phyloP scores from a whole-genome alignment of 1,284 basidiomycete genomes.

The Kwoniella shivajii region DNA sequence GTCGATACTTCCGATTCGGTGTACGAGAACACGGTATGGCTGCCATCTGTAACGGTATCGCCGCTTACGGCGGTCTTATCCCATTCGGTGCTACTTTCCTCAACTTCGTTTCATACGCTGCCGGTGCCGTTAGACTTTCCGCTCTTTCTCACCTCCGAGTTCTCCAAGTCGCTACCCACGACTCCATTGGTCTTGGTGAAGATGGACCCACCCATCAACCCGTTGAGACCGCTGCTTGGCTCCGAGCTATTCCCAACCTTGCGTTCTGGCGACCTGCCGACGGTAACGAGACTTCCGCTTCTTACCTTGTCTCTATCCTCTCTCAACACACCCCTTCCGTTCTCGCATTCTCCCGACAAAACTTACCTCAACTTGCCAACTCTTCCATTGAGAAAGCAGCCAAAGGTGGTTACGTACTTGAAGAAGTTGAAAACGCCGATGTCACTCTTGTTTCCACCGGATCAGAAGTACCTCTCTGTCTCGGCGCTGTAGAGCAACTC shows the following conservation, averaged over 20 bases:
- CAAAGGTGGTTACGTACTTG: conserved; percentile 86
- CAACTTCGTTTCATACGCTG: conserved; percentile 94
- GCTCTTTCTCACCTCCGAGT: conserved; percentile 87
- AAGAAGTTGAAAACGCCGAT: conserved; percentile 71
- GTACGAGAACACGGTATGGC: conserved; percentile 98
- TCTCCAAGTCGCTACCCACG: conserved; percentile 71
- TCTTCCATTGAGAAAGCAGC: conserved; percentile 81
- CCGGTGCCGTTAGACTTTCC: conserved; percentile 85
- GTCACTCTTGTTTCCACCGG: conserved; percentile 87
- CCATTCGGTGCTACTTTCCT: conserved; percentile 88
- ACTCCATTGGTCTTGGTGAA: conserved; percentile 86
- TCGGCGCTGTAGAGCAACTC: conserved; percentile 80
- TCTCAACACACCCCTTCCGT: conserved; percentile 74
- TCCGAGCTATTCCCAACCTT: conserved; percentile 87
- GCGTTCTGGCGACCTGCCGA: conserved; percentile 91
- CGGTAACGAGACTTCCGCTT: conserved; percentile 89
- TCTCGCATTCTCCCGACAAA: conserved; percentile 51
- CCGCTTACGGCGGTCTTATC: conserved; percentile 78
- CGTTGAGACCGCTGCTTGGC: conserved; percentile 80
- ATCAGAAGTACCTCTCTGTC: conserved; percentile 81
- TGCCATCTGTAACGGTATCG: conserved; percentile 87
- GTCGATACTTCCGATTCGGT: conserved; percentile 93
- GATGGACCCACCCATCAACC: conserved; percentile 97
- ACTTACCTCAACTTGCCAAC: conserved; percentile 83
- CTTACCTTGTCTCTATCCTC: conserved; percentile 78